These are phyloP conservation scores for Phycomyces blakesleeanus DNA, from an alignment of 192 early-diverging fungal species.

Conservation along the genomic window DNA sequence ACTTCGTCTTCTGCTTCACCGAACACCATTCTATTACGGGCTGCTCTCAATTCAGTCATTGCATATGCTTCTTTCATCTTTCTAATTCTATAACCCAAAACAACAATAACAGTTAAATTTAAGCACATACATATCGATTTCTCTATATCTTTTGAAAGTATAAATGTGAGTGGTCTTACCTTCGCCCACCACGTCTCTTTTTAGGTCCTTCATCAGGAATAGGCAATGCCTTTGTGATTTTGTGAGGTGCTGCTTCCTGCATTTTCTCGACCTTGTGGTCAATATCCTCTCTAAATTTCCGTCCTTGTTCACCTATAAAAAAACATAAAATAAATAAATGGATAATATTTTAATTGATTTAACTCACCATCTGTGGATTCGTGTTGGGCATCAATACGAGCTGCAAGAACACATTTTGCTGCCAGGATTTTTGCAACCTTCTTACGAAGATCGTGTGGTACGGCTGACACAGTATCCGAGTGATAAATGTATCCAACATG, in stretches of 20 bases:
- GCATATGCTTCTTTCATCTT: constrained; percentile 79
- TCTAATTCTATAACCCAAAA: constrained; percentile 63
- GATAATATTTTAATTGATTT: too few relatives aligned
- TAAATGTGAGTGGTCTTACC: too few relatives aligned
- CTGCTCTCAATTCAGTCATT: constrained; percentile 83
- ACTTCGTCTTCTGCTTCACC: constrained; percentile 89
- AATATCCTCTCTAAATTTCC: constrained; percentile 70
- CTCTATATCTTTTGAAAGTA: too few relatives aligned
- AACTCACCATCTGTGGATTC: constrained; percentile 65
- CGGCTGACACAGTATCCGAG: constrained; percentile 61
- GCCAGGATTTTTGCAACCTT: constrained; percentile 80
- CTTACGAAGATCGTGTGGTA: constrained; percentile 70
- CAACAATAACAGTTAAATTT: neutral
- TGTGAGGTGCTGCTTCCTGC: constrained; percentile 80
- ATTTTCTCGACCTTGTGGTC: constrained; percentile 85
- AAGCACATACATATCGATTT: too few relatives aligned
- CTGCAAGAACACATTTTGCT: constrained; percentile 78
- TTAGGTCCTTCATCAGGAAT: constrained; percentile 89
- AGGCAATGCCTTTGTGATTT: constrained; percentile 84
- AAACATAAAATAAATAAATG: too few relatives aligned
- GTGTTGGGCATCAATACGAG: constrained; percentile 79
- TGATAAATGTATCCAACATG: constrained; percentile 83
- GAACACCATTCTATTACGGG: constrained; percentile 89
- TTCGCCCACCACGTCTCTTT: constrained; percentile 84
- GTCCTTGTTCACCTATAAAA: constrained; percentile 54